Base-by-base conservation (phyloP, 1,284 basidiomycete genomes). In the Macrocystidia cucumis region DNA sequence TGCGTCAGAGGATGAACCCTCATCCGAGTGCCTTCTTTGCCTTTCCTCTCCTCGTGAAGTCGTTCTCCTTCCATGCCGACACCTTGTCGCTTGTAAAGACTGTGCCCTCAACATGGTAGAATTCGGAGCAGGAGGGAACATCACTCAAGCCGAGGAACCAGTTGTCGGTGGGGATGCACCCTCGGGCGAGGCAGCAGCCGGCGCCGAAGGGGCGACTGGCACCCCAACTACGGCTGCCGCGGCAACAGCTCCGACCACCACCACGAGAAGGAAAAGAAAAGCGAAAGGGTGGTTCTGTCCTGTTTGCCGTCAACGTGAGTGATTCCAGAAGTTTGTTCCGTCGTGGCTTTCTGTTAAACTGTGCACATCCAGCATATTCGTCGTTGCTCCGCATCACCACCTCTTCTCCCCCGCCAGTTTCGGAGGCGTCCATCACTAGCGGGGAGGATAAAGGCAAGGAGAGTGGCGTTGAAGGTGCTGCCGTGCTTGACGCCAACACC, bases 281-380 rank as follows among this genome's bases (percentile, higher is more conserved):
- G 84, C 88, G 1, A 93, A 93, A 59, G 90, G 90, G 9, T 93
- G 90, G 90, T 90, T 87, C 72, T 93, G 90, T 55, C 90, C 90
- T 19, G 87, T 93, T 33, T 92, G 90, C 55, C 73, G 90, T 48
- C 90, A 92, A 67, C 88, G 59, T 64, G 38, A 38, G 57, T 56
- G 13, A 14, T 19, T 37, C 5, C n/a, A n/a, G n/a, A n/a, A n/a
- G n/a, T 27, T 35, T 39, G 41, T 31, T 24, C 12, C 31, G 26
- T 37, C 27, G 11, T 32, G 17, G 18, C 23, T 40, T 31, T 37
- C 9, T 37, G 29, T 39, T 39, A 24, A 37, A n/a, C 32, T 17
- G 13, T 30, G 35, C 29, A 19, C 34, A 6, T 13, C 37, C 11
- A 90, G 87, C 89, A 1, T 93, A 93, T 51, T 91, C 88, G 0